phyloP scores from a whole-genome alignment of 2,329 filamentous ascomycete genomes.

The Phaeoacremonium minimum region DNA sequence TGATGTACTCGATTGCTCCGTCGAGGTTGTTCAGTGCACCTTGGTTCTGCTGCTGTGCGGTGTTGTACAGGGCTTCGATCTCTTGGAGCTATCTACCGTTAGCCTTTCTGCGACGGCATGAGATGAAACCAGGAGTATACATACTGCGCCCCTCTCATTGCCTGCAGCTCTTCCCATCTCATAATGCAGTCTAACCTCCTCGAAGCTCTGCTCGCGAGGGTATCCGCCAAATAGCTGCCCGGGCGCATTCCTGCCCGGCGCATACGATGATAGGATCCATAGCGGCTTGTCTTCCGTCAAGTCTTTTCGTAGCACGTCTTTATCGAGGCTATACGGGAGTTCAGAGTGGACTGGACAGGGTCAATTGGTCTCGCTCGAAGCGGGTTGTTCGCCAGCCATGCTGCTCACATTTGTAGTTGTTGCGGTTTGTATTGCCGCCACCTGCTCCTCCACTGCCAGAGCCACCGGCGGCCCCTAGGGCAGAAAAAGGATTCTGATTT shows the following conservation, averaged over 20 bases:
- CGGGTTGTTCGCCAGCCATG: too few species aligned
- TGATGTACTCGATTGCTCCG: conserved; percentile 67
- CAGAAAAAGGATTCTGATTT: conserved; percentile 19
- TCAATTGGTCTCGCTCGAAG: too few species aligned
- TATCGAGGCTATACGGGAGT: conserved; percentile 46
- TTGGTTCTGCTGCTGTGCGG: conserved; percentile 68
- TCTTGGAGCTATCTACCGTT: conserved; percentile 58
- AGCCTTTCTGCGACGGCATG: too few species aligned
- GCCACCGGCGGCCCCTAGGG: conserved; percentile 30
- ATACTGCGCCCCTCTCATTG: conserved; percentile 50
- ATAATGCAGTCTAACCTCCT: conserved; percentile 81
- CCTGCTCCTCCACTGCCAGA: conserved; percentile 14
- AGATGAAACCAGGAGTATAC: too few species aligned
- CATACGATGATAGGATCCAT: conserved; percentile 87
- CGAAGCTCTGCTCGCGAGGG: conserved; percentile 77
- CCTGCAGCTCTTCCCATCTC: conserved; percentile 54
- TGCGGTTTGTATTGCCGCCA: too few species aligned
- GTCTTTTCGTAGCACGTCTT: conserved; percentile 59
- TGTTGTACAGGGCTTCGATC: conserved; percentile 56
- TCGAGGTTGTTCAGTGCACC: conserved; percentile 64
- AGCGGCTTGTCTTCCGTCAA: conserved; percentile 66
- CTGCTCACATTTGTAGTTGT: too few species aligned
- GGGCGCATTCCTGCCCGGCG: conserved; percentile 71
- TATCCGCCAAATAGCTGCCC: conserved; percentile 79
- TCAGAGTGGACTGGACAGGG: conserved; percentile 10